Evolutionary conservation across 2,329 filamentous ascomycete species (phyloP).

Genomic region (Lachnellula occidentalis): DNA sequence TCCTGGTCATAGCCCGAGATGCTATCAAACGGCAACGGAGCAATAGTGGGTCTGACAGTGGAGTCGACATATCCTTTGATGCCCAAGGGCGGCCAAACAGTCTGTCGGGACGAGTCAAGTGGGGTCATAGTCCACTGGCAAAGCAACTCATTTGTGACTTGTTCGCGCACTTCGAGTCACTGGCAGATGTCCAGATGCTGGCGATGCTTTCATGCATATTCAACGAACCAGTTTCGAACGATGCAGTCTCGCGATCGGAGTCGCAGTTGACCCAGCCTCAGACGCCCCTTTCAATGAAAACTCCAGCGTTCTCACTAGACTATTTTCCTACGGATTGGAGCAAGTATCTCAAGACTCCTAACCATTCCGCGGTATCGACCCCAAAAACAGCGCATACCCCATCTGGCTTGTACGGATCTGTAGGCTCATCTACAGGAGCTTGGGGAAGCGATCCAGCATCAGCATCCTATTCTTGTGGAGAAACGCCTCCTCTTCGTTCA

Average conservation of each 20-base stretch:
- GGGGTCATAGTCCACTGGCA: slow-evolving; percentile 61
- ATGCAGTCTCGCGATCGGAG: slow-evolving; percentile 53
- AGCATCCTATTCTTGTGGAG: slow-evolving; percentile 56
- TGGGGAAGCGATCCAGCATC: slow-evolving; percentile 50
- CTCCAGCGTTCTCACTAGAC: slow-evolving; percentile 60
- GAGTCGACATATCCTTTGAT: slow-evolving; percentile 42
- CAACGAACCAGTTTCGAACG: slow-evolving; percentile 50
- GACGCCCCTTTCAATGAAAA: slow-evolving; percentile 59
- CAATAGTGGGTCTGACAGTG: slow-evolving; percentile 42
- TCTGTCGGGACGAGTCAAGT: slow-evolving; percentile 58
- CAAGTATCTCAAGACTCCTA: slow-evolving; percentile 45
- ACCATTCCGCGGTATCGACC: slow-evolving; percentile 51
- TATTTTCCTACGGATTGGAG: slow-evolving; percentile 61
- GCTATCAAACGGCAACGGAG: slow-evolving; percentile 38
- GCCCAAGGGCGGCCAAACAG: slow-evolving; percentile 13
- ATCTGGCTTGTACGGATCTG: slow-evolving; percentile 47
- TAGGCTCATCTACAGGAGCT: slow-evolving; percentile 49
- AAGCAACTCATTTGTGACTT: slow-evolving; percentile 55
- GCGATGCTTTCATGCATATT: slow-evolving; percentile 69
- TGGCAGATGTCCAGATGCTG: slow-evolving; percentile 63
- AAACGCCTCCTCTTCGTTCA: slow-evolving; percentile 50
- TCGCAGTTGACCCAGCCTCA: slow-evolving; percentile 52
- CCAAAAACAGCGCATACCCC: slow-evolving; percentile 53
- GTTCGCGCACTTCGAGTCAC: slow-evolving; percentile 58
- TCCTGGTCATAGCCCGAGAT: slow-evolving; percentile 62